These are phyloP conservation scores for Fusarium compactum DNA, from an alignment of 2,329 filamentous ascomycete species.

Conservation along the genomic window DNA sequence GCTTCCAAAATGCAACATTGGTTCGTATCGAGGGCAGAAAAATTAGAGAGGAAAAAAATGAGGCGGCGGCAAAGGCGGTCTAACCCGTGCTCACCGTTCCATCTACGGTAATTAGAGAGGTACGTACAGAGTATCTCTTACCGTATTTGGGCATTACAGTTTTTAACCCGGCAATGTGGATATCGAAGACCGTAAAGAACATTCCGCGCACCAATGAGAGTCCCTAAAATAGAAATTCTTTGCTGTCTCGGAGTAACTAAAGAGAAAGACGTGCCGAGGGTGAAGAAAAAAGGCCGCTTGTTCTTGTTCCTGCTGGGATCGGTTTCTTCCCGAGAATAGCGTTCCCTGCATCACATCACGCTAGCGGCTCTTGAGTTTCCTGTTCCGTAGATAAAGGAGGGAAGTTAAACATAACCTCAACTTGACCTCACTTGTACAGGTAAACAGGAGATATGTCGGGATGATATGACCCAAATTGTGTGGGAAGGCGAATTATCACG, in stretches of 20 bases:
- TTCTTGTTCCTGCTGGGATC: slow-evolving; percentile 8
- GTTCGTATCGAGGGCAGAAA: neutral
- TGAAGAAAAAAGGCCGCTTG: neutral
- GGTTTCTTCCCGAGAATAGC: slow-evolving; percentile 6
- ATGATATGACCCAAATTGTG: neutral
- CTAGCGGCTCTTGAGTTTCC: slow-evolving; percentile 7
- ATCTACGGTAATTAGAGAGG: neutral
- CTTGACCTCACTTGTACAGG: no score
- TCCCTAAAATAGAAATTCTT: neutral
- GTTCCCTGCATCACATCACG: slow-evolving; percentile 6
- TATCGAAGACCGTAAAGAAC: neutral
- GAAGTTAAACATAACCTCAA: slow-evolving; percentile 1
- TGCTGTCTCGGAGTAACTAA: slow-evolving; percentile 2
- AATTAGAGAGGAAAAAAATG: neutral
- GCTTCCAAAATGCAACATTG: neutral
- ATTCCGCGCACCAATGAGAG: neutral
- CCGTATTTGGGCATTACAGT: neutral
- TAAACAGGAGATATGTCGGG: neutral
- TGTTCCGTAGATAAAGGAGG: neutral
- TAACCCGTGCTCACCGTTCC: neutral
- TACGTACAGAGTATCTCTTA: neutral
- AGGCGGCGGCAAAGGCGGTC: slow-evolving; percentile 5
- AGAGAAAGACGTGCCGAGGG: neutral
- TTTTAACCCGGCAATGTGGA: neutral
- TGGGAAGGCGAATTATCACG: neutral